Evolutionary conservation across 2,329 filamentous ascomycete genomes (phyloP).

Genomic region (Clonostachys rosea): DNA sequence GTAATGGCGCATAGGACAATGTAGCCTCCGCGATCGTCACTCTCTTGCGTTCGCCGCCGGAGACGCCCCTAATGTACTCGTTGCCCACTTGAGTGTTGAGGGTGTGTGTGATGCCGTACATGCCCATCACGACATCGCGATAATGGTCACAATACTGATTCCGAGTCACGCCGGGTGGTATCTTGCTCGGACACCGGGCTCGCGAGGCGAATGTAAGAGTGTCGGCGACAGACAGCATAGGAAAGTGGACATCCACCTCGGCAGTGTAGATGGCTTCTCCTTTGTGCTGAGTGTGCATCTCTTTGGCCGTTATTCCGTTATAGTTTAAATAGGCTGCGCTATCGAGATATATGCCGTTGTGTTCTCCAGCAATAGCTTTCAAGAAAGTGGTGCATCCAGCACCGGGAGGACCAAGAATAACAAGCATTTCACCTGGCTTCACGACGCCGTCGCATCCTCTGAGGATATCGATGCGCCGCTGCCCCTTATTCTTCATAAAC

Average conservation of each 20-base stretch:
- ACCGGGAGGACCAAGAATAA: conserved; percentile 49
- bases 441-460: conserved; percentile 46
- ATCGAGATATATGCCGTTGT: conserved; percentile 58
- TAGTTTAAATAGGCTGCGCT: conserved; percentile 58
- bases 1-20: conserved; percentile 51
- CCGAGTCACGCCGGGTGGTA: conserved; percentile 36
- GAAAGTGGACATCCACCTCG: conserved; percentile 60
- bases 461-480: conserved; percentile 40
- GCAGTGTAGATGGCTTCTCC: conserved; percentile 65
- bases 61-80: conserved; percentile 61
- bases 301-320: conserved; percentile 49
- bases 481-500: conserved; percentile 21
- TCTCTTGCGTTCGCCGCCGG: conserved; percentile 64
- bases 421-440: conserved; percentile 48
- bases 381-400: conserved; percentile 62
- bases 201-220: conserved; percentile 56
- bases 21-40: conserved; percentile 65
- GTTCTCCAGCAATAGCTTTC: conserved; percentile 52
- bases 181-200: conserved; percentile 40
- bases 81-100: conserved; percentile 63
- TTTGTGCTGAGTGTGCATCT: conserved; percentile 49
- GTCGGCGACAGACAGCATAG: conserved; percentile 53
- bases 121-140: conserved; percentile 48
- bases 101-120: conserved; percentile 54
- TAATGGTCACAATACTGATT: conserved; percentile 37